Evolutionary conservation across 345 rosid genomes (phyloP).

Genomic region (Citrus unshiu): DNA sequence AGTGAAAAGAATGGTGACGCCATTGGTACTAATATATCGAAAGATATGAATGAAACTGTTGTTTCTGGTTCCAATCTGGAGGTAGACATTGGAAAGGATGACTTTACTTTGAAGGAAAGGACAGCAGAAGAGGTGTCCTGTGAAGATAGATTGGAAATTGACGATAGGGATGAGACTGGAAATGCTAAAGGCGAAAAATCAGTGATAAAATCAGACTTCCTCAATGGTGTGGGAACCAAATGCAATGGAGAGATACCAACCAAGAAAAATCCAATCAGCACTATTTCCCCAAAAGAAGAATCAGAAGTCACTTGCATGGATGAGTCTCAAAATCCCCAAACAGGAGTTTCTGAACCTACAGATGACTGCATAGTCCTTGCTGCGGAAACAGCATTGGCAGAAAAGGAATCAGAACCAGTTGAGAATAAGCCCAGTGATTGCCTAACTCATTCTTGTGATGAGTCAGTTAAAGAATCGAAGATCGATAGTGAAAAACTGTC

Average conservation of each 20-base stretch:
- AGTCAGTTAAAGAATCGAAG: constrained; percentile 7
- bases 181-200: background rate
- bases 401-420: constrained; percentile 18
- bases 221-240: constrained; percentile 4
- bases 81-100: background rate
- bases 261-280: constrained; percentile 9
- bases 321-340: background rate
- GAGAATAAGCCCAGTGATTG: constrained; percentile 7
- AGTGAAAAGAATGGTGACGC: constrained; percentile 16
- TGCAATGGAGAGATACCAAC: constrained; percentile 10
- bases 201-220: background rate
- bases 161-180: constrained; percentile 9
- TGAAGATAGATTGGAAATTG: constrained; percentile 13
- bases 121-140: constrained; percentile 4
- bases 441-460: constrained; percentile 5
- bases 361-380: constrained; percentile 11
- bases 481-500: constrained; percentile 9
- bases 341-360: constrained; percentile 14
- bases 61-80: constrained; percentile 4
- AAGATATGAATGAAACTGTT: constrained; percentile 9
- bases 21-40: background rate
- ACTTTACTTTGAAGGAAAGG: background rate
- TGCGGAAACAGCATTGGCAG: background rate
- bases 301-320: constrained; percentile 2
- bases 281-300: constrained; percentile 13